A percentile compares a stretch with the other conserved stretches of the same genome.
Evolutionary conservation across 2,329 filamentous ascomycete genomes (phyloP).

Genomic region (Fusarium anthophilum): DNA sequence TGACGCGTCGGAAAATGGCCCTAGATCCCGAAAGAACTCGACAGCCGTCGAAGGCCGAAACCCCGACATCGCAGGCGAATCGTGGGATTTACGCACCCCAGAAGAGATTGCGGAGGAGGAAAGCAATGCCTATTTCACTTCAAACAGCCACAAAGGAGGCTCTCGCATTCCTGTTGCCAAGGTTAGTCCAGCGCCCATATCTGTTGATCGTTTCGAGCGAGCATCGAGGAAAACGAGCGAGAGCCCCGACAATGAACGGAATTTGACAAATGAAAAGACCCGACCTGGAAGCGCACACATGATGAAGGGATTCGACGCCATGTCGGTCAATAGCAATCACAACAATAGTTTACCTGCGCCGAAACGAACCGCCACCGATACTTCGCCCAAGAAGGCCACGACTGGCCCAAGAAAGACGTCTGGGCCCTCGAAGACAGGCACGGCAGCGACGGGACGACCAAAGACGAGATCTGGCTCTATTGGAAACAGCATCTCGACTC

Average conservation of each 20-base stretch:
- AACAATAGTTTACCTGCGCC: constrained; percentile 38
- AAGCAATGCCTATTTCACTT: constrained; percentile 60
- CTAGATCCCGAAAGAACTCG: constrained; percentile 58
- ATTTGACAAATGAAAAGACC: constrained; percentile 66
- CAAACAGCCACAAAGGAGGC: constrained; percentile 66
- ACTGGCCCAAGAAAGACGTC: constrained; percentile 56
- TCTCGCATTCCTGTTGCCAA: constrained; percentile 91
- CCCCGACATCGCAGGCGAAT: constrained; percentile 54
- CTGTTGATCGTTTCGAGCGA: constrained; percentile 76
- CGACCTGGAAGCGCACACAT: constrained; percentile 77
- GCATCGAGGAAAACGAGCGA: constrained; percentile 72
- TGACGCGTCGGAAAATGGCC: constrained; percentile 44
- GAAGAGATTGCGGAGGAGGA: constrained; percentile 78
- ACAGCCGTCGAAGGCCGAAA: constrained; percentile 50
- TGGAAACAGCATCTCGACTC: constrained; percentile 58
- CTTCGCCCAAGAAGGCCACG: constrained; percentile 63
- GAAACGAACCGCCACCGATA: constrained; percentile 58
- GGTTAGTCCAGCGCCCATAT: constrained; percentile 79
- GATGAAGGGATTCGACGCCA: constrained; percentile 48
- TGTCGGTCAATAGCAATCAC: constrained; percentile 30
- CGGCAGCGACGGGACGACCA: constrained; percentile 58
- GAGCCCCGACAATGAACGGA: constrained; percentile 64
- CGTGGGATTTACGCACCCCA: constrained; percentile 79
- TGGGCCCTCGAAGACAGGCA: constrained; percentile 52
- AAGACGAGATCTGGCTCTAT: constrained; percentile 69